phyloP scores from a whole-genome alignment of 2,329 filamentous ascomycete genomes.

The Aureobasidium sp. region DNA sequence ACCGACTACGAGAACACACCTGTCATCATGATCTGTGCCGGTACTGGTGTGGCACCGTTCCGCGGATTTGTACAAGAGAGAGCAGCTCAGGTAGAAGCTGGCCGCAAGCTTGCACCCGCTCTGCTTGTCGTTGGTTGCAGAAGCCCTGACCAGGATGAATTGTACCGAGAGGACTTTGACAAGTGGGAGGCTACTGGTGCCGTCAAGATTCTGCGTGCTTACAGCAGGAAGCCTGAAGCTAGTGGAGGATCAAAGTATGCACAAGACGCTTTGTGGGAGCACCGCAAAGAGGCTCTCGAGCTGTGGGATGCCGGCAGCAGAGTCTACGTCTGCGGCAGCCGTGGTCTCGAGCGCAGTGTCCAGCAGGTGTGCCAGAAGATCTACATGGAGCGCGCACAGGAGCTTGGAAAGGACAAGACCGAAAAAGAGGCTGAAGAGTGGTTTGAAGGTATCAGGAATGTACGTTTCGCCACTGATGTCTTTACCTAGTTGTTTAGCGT shows the following conservation, averaged over 20 bases:
- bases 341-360: conserved; percentile 38
- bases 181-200: conserved; percentile 53
- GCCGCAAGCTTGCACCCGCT: conserved; percentile 41
- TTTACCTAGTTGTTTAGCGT: conserved; percentile 20
- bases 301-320: conserved; percentile 44
- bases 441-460: conserved; percentile 20
- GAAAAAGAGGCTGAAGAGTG: conserved; percentile 20
- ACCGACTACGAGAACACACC: conserved; percentile 32
- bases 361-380: conserved; percentile 35
- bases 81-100: conserved; percentile 35
- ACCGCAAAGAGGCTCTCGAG: conserved; percentile 36
- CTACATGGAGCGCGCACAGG: conserved; percentile 30
- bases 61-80: conserved; percentile 97
- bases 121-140: conserved; percentile 61
- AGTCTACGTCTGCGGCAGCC: conserved; percentile 58
- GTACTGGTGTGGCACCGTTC: conserved; percentile 97
- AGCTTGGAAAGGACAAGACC: conserved; percentile 26
- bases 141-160: conserved; percentile 44
- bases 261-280: conserved; percentile 43
- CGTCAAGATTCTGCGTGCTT: conserved; percentile 55
- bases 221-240: conserved; percentile 35
- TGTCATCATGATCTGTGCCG: conserved; percentile 93
- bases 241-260: conserved; percentile 46
- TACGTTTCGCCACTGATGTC: conserved; percentile 20
- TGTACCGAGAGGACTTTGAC: conserved; percentile 52